Base-by-base conservation (phyloP, 768 basidiomycete genomes). In the Phanerodontia chrysosporium region DNA sequence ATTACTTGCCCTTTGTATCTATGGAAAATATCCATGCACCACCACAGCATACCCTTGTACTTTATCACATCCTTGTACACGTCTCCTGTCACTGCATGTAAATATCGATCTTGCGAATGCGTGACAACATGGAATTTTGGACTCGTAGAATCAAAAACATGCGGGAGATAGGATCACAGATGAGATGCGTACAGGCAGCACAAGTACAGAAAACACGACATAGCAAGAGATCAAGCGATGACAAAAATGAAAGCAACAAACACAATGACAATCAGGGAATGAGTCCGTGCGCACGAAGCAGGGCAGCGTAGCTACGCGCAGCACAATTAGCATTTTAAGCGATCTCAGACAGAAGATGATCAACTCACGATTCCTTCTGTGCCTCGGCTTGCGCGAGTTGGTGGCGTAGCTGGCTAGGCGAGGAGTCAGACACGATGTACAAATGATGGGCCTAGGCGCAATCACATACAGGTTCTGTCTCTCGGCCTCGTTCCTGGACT, bases 401-500 rank as follows among this genome's bases (percentile, higher is more conserved):
- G 60, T 84, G 82, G 70, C 86, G 90, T 32, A 93, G 72, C 71
- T 84, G 79, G 46, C 91, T 92, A 65, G 4, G 44, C 2, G 28
- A 3, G 25, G 9, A 5, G 18, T 42, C 49, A 30, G 10, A 52
- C 58, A 18, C 35, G 28, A 55, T 29, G 28, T 0, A 18, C 53
- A 2, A 27, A 5, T 35, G 32, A 14, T 35, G 30, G 46, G 16
- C 1, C 10, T 27, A 24, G 22, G 30, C 27, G 4, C 10, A 45
- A 28, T 16, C 16, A 81, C 89, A 64, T 69, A 92, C 90, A 85
- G 82, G 67, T 95, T 96, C 74, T 95, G 91, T 66, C 83, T 82
- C 46, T 81, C 77, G 32, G 91, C 71, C n/a, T 76, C 73, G 66
- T 95, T 95, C 59, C 89, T 80, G 16, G 80, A 72, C 66, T 89